A percentile compares a stretch with the other conserved stretches of the same genome.
These are phyloP conservation scores for Boletus subparvulus DNA, from an alignment of 768 basidiomycete genomes.

Conservation along the genomic window DNA sequence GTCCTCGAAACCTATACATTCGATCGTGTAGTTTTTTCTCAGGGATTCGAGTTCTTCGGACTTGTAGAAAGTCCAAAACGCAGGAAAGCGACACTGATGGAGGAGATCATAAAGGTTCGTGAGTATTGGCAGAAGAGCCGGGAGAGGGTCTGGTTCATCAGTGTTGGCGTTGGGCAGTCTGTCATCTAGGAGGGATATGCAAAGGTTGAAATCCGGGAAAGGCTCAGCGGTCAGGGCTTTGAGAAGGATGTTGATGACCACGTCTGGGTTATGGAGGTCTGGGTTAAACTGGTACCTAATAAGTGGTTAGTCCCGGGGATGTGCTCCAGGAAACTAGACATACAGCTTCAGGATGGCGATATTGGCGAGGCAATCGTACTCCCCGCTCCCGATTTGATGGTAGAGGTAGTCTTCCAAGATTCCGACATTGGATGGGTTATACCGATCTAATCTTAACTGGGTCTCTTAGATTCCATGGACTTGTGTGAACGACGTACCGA, in stretches of 20 bases:
- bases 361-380: slow-evolving; percentile 95
- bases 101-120: slow-evolving; percentile 67
- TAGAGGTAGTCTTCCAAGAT: slow-evolving; percentile 97
- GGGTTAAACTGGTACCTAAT: slow-evolving; percentile 94
- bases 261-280: slow-evolving; percentile 88
- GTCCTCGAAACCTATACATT: slow-evolving; percentile 80
- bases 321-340: slow-evolving; percentile 16
- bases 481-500: slow-evolving; percentile 53
- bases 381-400: slow-evolving; percentile 86
- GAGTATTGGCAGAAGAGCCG: slow-evolving; percentile 65
- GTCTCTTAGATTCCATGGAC: background rate
- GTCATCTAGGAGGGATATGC: slow-evolving; percentile 88
- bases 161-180: slow-evolving; percentile 51
- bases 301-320: background rate
- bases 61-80: slow-evolving; percentile 77
- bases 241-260: slow-evolving; percentile 91
- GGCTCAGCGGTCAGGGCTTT: slow-evolving; percentile 85
- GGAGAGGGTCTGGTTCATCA: slow-evolving; percentile 83
- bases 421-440: slow-evolving; percentile 91
- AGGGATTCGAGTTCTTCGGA: slow-evolving; percentile 69
- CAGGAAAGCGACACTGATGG: slow-evolving; percentile 83
- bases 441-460: slow-evolving; percentile 67
- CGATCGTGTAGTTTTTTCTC: slow-evolving; percentile 84
- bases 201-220: slow-evolving; percentile 92
- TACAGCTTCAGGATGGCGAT: slow-evolving; percentile 92